phyloP scores from a whole-genome alignment of 768 basidiomycete species.

The Mycena haematopus region DNA sequence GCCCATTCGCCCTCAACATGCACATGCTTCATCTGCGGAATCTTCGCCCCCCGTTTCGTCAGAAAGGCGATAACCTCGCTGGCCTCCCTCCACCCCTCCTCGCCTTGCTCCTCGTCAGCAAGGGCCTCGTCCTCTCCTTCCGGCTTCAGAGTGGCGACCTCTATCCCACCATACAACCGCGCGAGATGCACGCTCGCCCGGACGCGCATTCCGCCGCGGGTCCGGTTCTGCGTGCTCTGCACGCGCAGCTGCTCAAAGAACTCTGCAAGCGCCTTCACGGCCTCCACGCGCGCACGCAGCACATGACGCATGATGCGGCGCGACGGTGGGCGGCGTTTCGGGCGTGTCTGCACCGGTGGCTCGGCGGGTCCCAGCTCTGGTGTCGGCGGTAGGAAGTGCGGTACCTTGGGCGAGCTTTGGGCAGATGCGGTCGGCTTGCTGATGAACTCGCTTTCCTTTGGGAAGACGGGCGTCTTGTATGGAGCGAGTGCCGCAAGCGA shows the following conservation, averaged over 20 bases:
- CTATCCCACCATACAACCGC: conserved; percentile 55
- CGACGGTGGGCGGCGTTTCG: conserved; percentile 66
- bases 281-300: conserved; percentile 83
- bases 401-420: conserved; percentile 28
- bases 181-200: conserved; percentile 55
- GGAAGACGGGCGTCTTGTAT: conserved; percentile 70
- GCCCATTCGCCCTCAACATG: conserved; percentile 62
- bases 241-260: conserved; percentile 68
- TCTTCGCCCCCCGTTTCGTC: conserved; percentile 72
- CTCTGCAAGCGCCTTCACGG: conserved; percentile 73
- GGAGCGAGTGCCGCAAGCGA: conserved; percentile 73
- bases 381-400: conserved; percentile 30
- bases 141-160: conserved; percentile 37
- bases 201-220: conserved; percentile 46
- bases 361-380: conserved; percentile 41
- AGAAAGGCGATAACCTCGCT: conserved; percentile 78
- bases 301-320: conserved; percentile 90
- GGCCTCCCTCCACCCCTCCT: conserved; percentile 67
- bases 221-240: conserved; percentile 38
- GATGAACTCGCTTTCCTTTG: conserved; percentile 77
- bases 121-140: conserved; percentile 32
- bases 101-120: conserved; percentile 28
- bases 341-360: conserved; percentile 46
- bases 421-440: conserved; percentile 47
- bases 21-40: conserved; percentile 56